A percentile compares a stretch with the other conserved stretches of the same genome.
These are phyloP conservation scores for Syzygium jambos DNA, from an alignment of 345 rosid genomes.

Conservation along the genomic window DNA sequence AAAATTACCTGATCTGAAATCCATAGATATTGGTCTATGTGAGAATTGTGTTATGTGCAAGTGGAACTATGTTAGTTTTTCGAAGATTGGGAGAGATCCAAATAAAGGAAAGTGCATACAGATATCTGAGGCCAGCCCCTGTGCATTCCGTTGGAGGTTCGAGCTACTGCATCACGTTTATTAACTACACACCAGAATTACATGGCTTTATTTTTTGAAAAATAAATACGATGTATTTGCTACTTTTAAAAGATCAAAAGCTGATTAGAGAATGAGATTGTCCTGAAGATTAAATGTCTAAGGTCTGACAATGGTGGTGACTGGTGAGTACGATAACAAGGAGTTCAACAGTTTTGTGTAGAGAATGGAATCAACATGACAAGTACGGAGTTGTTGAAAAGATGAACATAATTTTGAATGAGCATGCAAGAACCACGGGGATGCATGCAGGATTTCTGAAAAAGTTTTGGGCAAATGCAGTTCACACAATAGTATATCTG, in stretches of 20 bases:
- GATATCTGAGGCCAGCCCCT: not conserved
- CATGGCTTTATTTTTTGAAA: not conserved
- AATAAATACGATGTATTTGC: not conserved
- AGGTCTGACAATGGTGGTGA: not conserved
- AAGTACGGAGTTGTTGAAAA: not conserved
- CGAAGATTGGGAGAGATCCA: not conserved
- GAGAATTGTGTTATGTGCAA: not conserved
- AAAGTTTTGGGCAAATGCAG: not conserved
- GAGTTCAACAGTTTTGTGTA: not conserved
- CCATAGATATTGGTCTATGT: not conserved
- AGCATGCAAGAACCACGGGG: not conserved
- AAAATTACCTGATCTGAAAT: not conserved
- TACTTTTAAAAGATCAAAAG: too few species aligned
- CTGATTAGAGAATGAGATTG: not conserved
- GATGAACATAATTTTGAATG: not conserved
- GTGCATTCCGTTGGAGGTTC: not conserved
- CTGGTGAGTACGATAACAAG: not conserved
- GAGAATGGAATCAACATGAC: not conserved
- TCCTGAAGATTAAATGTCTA: not conserved
- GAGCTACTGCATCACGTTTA: not conserved
- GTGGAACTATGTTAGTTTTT: not conserved
- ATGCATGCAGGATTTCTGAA: not conserved
- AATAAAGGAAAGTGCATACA: not conserved
- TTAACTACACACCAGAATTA: not conserved
- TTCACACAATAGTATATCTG: too few species aligned